A percentile compares a stretch with the other conserved stretches of the same genome.
Evolutionary conservation across 1,284 basidiomycete species (phyloP).

Genomic region (Inonotus hispidus): DNA sequence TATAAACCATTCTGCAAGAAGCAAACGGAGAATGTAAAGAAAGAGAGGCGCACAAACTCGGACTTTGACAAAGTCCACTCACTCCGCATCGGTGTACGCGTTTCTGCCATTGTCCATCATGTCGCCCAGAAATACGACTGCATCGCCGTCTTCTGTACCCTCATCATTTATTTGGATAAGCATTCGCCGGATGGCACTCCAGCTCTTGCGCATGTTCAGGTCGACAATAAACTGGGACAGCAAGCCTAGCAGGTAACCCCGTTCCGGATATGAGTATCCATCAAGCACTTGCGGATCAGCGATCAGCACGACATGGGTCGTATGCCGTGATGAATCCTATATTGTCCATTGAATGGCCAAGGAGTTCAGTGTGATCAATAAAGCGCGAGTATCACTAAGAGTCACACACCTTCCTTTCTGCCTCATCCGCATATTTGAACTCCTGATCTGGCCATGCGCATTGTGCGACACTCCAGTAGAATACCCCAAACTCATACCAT

Average conservation of each 20-base stretch:
- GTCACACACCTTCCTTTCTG: conserved; percentile 11
- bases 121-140: conserved; percentile 77
- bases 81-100: conserved; percentile 59
- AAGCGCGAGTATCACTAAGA: conserved; percentile 3
- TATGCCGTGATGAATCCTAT: not conserved
- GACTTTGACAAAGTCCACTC: conserved; percentile 29
- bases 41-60: not conserved
- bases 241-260: conserved; percentile 34
- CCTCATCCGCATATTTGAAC: conserved; percentile 18
- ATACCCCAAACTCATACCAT: conserved; percentile 69
- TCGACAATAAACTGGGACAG: conserved; percentile 55
- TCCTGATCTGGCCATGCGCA: conserved; percentile 49
- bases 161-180: conserved; percentile 40
- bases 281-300: conserved; percentile 77
- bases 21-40: not conserved
- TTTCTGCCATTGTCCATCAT: conserved; percentile 69
- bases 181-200: conserved; percentile 49
- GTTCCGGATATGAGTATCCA: conserved; percentile 38
- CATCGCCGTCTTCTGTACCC: conserved; percentile 31
- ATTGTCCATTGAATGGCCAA: not conserved
- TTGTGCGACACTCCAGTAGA: conserved; percentile 41
- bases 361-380: not conserved
- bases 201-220: conserved; percentile 69
- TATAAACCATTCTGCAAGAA: not conserved
- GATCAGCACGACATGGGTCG: conserved; percentile 58